Evolutionary conservation across 2,329 filamentous ascomycete genomes (phyloP).

Genomic region (Lachnellula hyalina): DNA sequence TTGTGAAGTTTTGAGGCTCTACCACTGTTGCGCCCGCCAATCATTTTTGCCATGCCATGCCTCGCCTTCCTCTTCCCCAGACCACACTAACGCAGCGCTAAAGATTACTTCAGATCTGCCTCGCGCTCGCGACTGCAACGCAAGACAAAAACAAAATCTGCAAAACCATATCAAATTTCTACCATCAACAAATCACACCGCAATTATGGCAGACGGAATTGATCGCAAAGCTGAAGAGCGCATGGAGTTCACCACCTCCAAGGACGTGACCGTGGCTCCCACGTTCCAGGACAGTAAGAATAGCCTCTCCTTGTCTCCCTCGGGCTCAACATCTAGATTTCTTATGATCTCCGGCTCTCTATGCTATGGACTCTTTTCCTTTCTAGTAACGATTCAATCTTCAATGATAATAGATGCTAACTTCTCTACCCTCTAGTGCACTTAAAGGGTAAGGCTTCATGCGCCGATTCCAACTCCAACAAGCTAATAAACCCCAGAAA

Average conservation of each 20-base stretch:
- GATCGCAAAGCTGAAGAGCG: slow-evolving; percentile 92
- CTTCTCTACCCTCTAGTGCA: slow-evolving; percentile 50
- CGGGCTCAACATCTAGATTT: background rate
- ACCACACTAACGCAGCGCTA: slow-evolving; percentile 2
- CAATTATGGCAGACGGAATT: slow-evolving; percentile 77
- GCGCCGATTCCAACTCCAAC: background rate
- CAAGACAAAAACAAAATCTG: background rate
- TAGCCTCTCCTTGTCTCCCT: slow-evolving; percentile 32
- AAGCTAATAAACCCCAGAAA: slow-evolving; percentile 52
- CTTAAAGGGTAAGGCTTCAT: slow-evolving; percentile 59
- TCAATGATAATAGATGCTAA: background rate
- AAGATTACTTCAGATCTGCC: background rate
- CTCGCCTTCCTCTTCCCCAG: slow-evolving; percentile 9
- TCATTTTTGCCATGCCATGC: slow-evolving; percentile 11
- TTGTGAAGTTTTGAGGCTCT: slow-evolving; percentile 2
- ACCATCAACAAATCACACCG: slow-evolving; percentile 5
- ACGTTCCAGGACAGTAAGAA: slow-evolving; percentile 67
- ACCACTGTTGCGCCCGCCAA: slow-evolving; percentile 17
- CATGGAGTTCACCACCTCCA: slow-evolving; percentile 97
- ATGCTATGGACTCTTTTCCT: too few relatives aligned
- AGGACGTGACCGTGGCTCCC: slow-evolving; percentile 91
- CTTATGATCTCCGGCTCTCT: background rate
- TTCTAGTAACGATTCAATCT: background rate
- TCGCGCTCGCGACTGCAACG: background rate
- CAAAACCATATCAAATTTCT: slow-evolving; percentile 2